These are phyloP conservation scores for Lentinula boryana DNA, from an alignment of 768 basidiomycete species.

Conservation along the genomic window DNA sequence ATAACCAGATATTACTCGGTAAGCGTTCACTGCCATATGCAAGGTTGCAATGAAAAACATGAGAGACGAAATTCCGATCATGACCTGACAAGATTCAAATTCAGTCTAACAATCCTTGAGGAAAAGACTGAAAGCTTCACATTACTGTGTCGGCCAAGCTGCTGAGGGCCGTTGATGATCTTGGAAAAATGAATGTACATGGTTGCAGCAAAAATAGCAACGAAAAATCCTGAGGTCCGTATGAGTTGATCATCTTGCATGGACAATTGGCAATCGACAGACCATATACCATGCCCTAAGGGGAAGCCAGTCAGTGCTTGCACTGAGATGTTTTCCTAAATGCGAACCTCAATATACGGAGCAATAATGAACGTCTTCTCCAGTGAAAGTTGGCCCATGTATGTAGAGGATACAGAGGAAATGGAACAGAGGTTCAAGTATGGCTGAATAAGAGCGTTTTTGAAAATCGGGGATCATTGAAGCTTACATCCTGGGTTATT, in stretches of 20 bases:
- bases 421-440: background rate
- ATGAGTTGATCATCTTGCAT: background rate
- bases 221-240: conserved; percentile 8
- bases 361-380: conserved; percentile 14
- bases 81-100: conserved; percentile 5
- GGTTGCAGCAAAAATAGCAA: conserved; percentile 9
- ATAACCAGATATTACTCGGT: conserved; percentile 11
- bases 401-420: background rate
- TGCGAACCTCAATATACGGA: conserved; percentile 14
- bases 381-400: conserved; percentile 11
- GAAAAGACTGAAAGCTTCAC: background rate
- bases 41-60: conserved; percentile 15
- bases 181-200: conserved; percentile 9
- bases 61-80: conserved; percentile 11
- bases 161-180: background rate
- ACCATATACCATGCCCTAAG: conserved; percentile 5
- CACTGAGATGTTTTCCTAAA: background rate
- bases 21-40: conserved; percentile 14
- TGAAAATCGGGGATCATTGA: background rate
- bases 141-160: conserved; percentile 6
- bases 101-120: background rate
- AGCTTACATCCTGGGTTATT: background rate
- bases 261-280: background rate
- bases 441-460: background rate
- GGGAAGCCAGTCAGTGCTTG: background rate